A percentile compares a stretch with the other conserved stretches of the same genome.
Evolutionary conservation across 1,284 basidiomycete species (phyloP).

Genomic region (Leccinum pachyderme): DNA sequence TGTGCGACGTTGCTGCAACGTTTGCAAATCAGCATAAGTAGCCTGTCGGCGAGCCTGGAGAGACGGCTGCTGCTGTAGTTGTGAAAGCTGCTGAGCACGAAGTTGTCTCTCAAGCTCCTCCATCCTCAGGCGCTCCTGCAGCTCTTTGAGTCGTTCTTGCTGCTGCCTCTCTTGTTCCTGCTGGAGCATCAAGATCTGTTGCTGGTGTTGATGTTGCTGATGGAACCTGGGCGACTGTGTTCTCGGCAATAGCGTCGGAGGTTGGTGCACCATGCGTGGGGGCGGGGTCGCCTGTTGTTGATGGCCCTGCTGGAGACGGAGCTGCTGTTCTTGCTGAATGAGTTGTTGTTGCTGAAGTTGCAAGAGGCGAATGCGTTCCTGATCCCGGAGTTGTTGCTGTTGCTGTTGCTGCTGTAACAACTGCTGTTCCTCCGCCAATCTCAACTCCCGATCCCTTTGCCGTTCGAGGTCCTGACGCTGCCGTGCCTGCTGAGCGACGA

Average conservation of each 20-base stretch:
- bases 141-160: conserved; percentile 42
- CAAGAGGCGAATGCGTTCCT: conserved; percentile 38
- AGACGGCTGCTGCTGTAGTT: conserved; percentile 45
- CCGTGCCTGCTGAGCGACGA: conserved; percentile 47
- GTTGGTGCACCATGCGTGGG: conserved; percentile 53
- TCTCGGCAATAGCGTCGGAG: conserved; percentile 54
- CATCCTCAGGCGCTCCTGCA: conserved; percentile 59
- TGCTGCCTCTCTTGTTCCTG: conserved; percentile 58
- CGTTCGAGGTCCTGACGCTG: conserved; percentile 37
- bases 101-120: conserved; percentile 64
- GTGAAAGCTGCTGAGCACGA: conserved; percentile 47
- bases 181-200: conserved; percentile 61
- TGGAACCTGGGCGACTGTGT: conserved; percentile 72
- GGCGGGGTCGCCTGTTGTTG: conserved; percentile 58
- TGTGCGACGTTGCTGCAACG: conserved; percentile 38
- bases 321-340: conserved; percentile 35
- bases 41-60: conserved; percentile 42
- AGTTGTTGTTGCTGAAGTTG: conserved; percentile 41
- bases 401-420: conserved; percentile 36
- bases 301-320: conserved; percentile 39
- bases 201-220: conserved; percentile 61
- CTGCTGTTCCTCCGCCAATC: conserved; percentile 40
- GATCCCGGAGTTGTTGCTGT: conserved; percentile 40
- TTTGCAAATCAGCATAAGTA: conserved; percentile 31
- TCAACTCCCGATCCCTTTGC: conserved; percentile 35